phyloP scores from a whole-genome alignment of 1,284 basidiomycete species.

The Clitocybe nebularis region DNA sequence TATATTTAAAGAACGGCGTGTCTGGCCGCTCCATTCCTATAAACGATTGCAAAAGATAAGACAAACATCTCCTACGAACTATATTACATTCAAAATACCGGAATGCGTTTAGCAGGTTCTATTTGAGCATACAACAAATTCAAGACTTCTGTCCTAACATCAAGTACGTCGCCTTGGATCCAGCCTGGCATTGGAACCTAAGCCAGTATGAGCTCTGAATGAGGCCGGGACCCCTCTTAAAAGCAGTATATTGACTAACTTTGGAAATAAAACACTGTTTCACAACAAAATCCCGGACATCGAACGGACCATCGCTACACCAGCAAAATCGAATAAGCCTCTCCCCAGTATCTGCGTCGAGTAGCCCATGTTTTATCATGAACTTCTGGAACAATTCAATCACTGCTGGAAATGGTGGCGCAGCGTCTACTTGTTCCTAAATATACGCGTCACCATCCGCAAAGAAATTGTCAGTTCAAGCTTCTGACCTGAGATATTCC shows the following conservation, averaged over 20 bases:
- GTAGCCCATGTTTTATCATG: constrained; percentile 61
- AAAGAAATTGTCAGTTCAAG: constrained; percentile 2
- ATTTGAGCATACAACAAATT: constrained; percentile 33
- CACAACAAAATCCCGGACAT: constrained; percentile 81
- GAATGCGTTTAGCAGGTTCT: constrained; percentile 17
- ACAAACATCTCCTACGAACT: no score
- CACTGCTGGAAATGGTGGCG: constrained; percentile 75
- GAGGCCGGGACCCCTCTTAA: background rate
- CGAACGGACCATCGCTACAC: constrained; percentile 80
- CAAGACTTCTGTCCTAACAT: constrained; percentile 61
- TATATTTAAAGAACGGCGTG: constrained; percentile 50
- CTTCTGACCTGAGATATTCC: constrained; percentile 84
- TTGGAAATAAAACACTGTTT: constrained; percentile 86
- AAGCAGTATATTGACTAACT: constrained; percentile 33
- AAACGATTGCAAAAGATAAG: no score
- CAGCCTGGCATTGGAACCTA: constrained; percentile 68
- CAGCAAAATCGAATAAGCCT: constrained; percentile 64
- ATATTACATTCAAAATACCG: no score
- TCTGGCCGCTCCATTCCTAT: constrained; percentile 21
- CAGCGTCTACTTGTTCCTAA: constrained; percentile 75
- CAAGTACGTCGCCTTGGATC: constrained; percentile 66
- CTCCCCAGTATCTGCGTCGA: constrained; percentile 53
- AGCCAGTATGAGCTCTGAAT: constrained; percentile 6
- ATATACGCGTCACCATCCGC: background rate
- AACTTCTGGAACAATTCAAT: constrained; percentile 66